phyloP scores from a whole-genome alignment of 2,329 filamentous ascomycete species.

The Didymella glomerata region DNA sequence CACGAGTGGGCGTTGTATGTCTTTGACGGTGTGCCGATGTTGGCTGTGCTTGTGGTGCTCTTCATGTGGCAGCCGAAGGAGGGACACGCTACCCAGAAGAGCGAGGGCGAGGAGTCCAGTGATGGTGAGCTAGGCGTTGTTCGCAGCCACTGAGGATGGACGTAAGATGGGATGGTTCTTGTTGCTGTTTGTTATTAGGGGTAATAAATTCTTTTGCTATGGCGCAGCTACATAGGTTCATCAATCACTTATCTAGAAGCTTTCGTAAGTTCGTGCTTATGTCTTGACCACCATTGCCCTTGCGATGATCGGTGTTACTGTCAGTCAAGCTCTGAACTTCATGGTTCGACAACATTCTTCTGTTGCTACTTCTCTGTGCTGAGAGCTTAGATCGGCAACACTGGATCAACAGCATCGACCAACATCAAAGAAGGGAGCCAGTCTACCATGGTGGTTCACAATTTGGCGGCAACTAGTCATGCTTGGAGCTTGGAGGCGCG shows the following conservation, averaged over 20 bases:
- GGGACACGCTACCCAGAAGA: background rate
- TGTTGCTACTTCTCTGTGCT: background rate
- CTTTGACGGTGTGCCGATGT: conserved; percentile 59
- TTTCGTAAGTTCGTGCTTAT: background rate
- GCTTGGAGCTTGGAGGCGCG: conserved; percentile 68
- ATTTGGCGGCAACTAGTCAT: conserved; percentile 3
- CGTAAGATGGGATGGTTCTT: background rate
- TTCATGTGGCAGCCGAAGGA: conserved; percentile 3
- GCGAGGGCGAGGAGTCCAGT: background rate
- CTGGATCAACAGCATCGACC: background rate
- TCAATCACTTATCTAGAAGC: background rate
- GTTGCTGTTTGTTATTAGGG: background rate
- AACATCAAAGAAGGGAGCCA: background rate
- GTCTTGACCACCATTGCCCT: background rate
- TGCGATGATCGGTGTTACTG: no score
- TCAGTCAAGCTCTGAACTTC: background rate
- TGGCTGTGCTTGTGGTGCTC: conserved; percentile 54
- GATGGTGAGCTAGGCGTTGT: conserved; percentile 7
- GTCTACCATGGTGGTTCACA: background rate
- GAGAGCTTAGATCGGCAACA: background rate
- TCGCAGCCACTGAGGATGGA: background rate
- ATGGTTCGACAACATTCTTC: background rate
- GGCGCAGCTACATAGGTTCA: background rate
- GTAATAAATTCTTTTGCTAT: background rate
- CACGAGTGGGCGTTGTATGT: conserved; percentile 59